phyloP scores from a whole-genome alignment of 2,329 filamentous ascomycete species.

The Tolypocladium endophyticum region DNA sequence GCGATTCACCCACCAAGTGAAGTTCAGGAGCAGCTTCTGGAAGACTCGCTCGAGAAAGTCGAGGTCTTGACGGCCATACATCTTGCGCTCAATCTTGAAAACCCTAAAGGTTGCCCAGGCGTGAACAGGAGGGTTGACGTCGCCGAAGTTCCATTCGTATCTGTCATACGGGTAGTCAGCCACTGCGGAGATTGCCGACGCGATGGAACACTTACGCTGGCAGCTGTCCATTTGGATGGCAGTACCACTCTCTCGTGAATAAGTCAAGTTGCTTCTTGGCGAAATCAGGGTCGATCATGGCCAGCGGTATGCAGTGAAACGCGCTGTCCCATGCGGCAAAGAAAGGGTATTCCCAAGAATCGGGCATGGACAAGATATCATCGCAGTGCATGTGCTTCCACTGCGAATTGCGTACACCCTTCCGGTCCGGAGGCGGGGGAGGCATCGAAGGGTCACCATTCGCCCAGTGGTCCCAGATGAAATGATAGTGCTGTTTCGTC shows the following conservation, averaged over 20 bases:
- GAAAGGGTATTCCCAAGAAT: constrained; percentile 98
- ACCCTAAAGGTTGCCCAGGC: constrained; percentile 92
- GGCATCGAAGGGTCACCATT: constrained; percentile 86
- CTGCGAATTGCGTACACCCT: constrained; percentile 71
- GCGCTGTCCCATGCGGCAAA: constrained; percentile 96
- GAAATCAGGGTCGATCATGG: constrained; percentile 96
- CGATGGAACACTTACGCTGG: constrained; percentile 52
- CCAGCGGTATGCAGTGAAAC: constrained; percentile 90
- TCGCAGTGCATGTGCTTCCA: constrained; percentile 96
- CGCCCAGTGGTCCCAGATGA: constrained; percentile 96
- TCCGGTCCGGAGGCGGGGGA: constrained; percentile 70
- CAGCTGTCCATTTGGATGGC: constrained; percentile 92
- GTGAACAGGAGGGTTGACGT: constrained; percentile 93
- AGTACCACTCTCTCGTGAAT: constrained; percentile 97
- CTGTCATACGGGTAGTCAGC: constrained; percentile 20
- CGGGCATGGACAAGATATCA: constrained; percentile 93
- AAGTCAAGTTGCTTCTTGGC: constrained; percentile 96
- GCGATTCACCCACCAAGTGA: constrained; percentile 98
- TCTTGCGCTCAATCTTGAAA: constrained; percentile 97
- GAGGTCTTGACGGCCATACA: constrained; percentile 88
- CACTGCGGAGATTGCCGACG: not conserved
- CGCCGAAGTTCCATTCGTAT: constrained; percentile 94
- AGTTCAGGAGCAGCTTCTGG: constrained; percentile 90
- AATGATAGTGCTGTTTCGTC: constrained; percentile 95
- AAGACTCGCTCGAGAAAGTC: constrained; percentile 95